Conservation (phyloP, 495 filamentous ascomycete genomes). For the Aspergillus asperescens region DNA sequence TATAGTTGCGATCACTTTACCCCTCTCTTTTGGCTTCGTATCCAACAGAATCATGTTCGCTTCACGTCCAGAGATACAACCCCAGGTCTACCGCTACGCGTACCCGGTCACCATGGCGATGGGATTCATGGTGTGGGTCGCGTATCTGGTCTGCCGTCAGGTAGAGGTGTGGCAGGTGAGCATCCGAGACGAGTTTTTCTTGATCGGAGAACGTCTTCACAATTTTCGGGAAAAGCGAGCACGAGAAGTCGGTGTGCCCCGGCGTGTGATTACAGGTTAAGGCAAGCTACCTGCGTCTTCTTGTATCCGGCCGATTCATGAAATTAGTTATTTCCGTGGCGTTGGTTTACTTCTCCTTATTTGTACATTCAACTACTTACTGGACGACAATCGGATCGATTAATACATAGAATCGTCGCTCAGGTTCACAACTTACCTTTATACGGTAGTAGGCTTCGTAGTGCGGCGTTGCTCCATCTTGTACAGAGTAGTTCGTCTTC, state of each 20-base stretch:
- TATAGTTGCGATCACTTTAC: slow-evolving; percentile 52
- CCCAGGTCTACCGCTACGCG: slow-evolving; percentile 63
- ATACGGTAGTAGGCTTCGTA: too few species aligned
- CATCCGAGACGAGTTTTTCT: slow-evolving; percentile 90
- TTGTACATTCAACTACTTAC: not conserved
- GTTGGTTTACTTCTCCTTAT: not conserved
- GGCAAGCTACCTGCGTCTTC: not conserved
- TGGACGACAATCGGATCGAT: not conserved
- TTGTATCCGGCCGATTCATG: not conserved
- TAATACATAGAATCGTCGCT: not conserved
- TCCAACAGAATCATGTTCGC: slow-evolving; percentile 40
- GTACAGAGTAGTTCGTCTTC: too few species aligned
- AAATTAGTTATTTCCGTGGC: not conserved
- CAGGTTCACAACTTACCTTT: too few species aligned
- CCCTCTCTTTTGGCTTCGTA: slow-evolving; percentile 46
- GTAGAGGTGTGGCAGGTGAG: slow-evolving; percentile 72
- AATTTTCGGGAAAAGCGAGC: slow-evolving; percentile 70
- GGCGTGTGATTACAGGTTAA: slow-evolving; percentile 37
- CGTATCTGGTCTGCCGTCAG: slow-evolving; percentile 44
- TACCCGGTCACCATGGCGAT: slow-evolving; percentile 58
- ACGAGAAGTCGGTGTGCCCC: slow-evolving; percentile 38
- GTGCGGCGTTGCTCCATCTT: too few species aligned
- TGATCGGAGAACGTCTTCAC: slow-evolving; percentile 89
- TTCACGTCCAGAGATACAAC: slow-evolving; percentile 40
- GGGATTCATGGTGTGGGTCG: slow-evolving; percentile 35